phyloP scores from a whole-genome alignment of 208 protist species.

The Crithidia brevicula region DNA sequence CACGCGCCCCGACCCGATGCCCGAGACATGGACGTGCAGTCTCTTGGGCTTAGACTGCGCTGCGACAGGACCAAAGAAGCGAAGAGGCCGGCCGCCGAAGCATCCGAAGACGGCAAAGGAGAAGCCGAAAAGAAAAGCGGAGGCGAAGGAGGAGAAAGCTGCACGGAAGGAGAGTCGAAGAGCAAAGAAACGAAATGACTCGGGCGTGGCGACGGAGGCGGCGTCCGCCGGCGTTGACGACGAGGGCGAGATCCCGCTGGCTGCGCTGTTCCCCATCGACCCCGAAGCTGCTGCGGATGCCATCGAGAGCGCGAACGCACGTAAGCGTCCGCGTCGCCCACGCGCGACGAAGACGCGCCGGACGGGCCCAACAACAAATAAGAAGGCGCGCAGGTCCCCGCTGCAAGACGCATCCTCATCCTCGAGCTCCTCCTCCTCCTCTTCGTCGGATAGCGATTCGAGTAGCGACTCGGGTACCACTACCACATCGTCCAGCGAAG shows the following conservation, averaged over 20 bases:
- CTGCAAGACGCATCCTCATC: neutral
- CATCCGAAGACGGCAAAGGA: neutral
- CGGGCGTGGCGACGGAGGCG: no score
- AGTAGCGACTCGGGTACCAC: constrained; percentile 8
- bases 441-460: constrained; percentile 19
- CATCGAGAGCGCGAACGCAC: no score
- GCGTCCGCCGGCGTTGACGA: no score
- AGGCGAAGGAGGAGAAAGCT: neutral
- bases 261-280: neutral
- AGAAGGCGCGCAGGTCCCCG: neutral
- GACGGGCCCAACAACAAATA: no score
- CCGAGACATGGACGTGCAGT: constrained; percentile 58
- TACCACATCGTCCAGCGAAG: neutral
- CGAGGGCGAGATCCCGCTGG: constrained; percentile 15
- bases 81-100: neutral
- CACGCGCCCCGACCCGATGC: constrained; percentile 32
- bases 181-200: neutral
- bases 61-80: neutral
- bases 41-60: constrained; percentile 38
- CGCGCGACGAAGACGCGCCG: neutral
- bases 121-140: neutral
- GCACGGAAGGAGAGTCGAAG: constrained; percentile 1
- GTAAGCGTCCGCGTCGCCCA: no score
- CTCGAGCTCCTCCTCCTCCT: neutral
- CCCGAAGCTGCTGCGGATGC: neutral